Evolutionary conservation across 257 asterid species (phyloP).

Genomic region (Solanum verrucosum): DNA sequence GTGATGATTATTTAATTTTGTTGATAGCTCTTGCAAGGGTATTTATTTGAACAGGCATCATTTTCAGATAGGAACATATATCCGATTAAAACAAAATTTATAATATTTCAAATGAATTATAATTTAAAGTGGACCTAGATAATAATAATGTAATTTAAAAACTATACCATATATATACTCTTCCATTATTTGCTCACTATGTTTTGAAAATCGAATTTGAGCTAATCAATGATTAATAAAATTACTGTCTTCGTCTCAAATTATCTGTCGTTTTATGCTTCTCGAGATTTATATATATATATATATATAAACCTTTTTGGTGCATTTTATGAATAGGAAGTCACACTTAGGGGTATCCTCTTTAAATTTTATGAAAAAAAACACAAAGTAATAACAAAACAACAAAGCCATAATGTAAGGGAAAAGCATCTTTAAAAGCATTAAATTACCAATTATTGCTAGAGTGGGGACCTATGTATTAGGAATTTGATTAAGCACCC

Average conservation of each 20-base stretch:
- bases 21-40: constrained; percentile 5
- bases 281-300: not conserved
- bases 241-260: not conserved
- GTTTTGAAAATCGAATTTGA: not conserved
- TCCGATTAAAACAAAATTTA: not conserved
- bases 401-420: not conserved
- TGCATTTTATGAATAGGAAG: not conserved
- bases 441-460: not conserved
- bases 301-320: not conserved
- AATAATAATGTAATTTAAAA: not conserved
- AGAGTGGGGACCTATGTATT: not conserved
- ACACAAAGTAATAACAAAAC: not conserved
- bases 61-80: constrained; percentile 14
- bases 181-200: not conserved
- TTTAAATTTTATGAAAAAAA: not conserved
- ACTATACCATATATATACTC: not conserved
- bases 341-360: not conserved
- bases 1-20: not conserved
- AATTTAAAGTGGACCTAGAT: not conserved
- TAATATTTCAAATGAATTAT: not conserved
- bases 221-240: not conserved
- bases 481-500: not conserved
- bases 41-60: constrained; percentile 16
- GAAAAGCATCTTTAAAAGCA: not conserved
- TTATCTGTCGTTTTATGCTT: not conserved